Conservation (phyloP, 179 eudicot species). For the Amaranthus tricolor region DNA sequence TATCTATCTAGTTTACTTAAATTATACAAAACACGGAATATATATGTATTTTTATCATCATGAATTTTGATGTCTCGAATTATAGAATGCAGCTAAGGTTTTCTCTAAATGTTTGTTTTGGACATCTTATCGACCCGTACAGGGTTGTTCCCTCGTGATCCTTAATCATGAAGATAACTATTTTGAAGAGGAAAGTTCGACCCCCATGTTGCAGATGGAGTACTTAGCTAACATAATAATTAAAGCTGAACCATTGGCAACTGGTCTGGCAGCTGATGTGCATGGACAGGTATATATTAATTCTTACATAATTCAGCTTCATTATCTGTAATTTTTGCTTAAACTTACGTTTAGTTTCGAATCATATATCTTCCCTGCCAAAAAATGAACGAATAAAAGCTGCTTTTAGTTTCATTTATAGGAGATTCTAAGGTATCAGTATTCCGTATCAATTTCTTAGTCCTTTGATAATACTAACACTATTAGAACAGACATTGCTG, state of each 20-base stretch:
- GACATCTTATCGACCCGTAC: slow-evolving; percentile 16
- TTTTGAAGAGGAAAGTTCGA: slow-evolving; percentile 40
- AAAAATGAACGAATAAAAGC: not conserved
- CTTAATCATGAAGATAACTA: slow-evolving; percentile 79
- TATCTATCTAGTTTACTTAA: no score
- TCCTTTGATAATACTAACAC: not conserved
- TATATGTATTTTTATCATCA: not conserved
- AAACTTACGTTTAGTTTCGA: not conserved
- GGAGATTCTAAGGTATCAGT: not conserved
- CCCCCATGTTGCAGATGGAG: slow-evolving; percentile 56
- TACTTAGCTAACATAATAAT: slow-evolving; percentile 60
- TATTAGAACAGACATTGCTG: no score
- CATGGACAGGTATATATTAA: slow-evolving; percentile 74
- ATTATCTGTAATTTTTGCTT: not conserved
- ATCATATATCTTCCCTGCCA: not conserved
- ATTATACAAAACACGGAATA: no score
- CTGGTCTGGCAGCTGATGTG: slow-evolving; percentile 85
- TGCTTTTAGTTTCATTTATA: not conserved
- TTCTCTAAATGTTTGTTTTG: not conserved
- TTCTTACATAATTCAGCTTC: not conserved
- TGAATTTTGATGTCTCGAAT: not conserved
- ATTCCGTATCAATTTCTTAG: not conserved
- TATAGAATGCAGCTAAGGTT: not conserved
- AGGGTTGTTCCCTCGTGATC: slow-evolving; percentile 66
- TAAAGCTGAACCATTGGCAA: slow-evolving; percentile 75